Base-by-base conservation (phyloP, 1,139 yeast species). In the Pichia sp. region DNA sequence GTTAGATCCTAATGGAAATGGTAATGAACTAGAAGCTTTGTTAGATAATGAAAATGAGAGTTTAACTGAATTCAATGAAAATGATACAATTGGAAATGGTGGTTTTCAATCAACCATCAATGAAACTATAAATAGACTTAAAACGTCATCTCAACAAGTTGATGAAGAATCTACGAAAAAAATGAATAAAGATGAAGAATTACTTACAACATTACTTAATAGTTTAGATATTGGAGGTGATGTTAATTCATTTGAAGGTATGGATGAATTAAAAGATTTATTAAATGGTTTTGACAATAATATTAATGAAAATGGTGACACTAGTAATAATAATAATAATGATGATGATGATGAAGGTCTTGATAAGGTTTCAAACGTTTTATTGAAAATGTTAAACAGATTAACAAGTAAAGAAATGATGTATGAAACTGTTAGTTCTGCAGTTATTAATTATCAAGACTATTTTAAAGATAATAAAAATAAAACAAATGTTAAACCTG, bases 371-470 rank as follows among this genome's bases (percentile, higher is more conserved):
- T 76, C 85, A 46, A 79, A 81, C 54, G 72, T 90, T 42, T 72
- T 90, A 54, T 76, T 78, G 31, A 89, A 86, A 47, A 83, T 90
- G 83, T 74, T 92, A 60, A 84, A 83, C 53, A 94, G 88, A 64
- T 75, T 92, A 65, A 80, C 94, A 26, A 82, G 95, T 7, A 90
- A 88, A 64, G 94, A 84, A 50, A 87, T 90, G 33, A 73, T 92
- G 44, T 90, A 87, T 63, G 95, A 86, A 57, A 96, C 97, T 2
- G 77, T 92, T 68, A 85, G 83, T 60, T 96, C 88, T 53, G 74
- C 90, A 65, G 79, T 83, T 55, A 69, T 73, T 27, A 87, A 86
- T 56, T 82, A 79, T 62, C 86, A 87, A 3, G 76, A 66, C 25
- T 85, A 81, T 75, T 70, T 85, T 54, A 65, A 70, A 47, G 75